These are phyloP conservation scores for Sarcocystis neurona DNA, from an alignment of 169 alveolate species.

Conservation along the genomic window DNA sequence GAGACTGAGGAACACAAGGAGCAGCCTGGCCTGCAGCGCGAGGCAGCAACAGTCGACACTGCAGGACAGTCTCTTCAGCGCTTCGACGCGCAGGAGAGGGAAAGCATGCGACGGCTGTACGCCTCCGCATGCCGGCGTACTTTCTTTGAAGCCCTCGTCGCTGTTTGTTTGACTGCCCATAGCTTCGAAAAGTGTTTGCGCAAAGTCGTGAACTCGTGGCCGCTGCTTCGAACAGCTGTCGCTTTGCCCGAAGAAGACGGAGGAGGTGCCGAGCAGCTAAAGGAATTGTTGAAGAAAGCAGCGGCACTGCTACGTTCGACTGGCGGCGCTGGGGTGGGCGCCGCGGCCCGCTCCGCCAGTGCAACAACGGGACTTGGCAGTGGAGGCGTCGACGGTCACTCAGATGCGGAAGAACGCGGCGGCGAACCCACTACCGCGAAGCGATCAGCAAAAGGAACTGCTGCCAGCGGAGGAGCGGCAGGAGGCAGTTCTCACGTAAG, in stretches of 20 bases:
- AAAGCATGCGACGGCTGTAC: not conserved
- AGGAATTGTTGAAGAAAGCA: no score
- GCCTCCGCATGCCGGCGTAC: not conserved
- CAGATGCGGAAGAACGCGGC: not conserved
- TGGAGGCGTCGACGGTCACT: not conserved
- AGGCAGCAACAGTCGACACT: no score
- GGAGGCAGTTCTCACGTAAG: not conserved
- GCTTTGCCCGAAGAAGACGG: conserved; percentile 36
- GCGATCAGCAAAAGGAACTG: no score
- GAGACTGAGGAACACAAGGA: no score
- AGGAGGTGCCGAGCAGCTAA: no score
- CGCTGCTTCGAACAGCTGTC: conserved; percentile 17
- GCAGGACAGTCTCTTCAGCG: no score
- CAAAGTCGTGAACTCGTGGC: not conserved
- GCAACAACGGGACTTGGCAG: not conserved
- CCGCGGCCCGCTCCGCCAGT: not conserved
- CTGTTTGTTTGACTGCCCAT: conserved; percentile 16
- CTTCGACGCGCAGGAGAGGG: no score
- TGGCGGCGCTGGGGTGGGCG: not conserved
- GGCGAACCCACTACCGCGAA: not conserved
- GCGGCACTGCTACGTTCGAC: no score
- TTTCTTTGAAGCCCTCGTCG: not conserved
- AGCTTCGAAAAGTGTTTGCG: conserved; percentile 1
- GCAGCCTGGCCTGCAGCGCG: no score
- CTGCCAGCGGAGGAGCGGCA: not conserved